Percentiles rank a stretch among this genome's conserved stretches.
Conservation (phyloP, 2,329 filamentous ascomycete species). For the Lasiodiplodia theobromae region DNA sequence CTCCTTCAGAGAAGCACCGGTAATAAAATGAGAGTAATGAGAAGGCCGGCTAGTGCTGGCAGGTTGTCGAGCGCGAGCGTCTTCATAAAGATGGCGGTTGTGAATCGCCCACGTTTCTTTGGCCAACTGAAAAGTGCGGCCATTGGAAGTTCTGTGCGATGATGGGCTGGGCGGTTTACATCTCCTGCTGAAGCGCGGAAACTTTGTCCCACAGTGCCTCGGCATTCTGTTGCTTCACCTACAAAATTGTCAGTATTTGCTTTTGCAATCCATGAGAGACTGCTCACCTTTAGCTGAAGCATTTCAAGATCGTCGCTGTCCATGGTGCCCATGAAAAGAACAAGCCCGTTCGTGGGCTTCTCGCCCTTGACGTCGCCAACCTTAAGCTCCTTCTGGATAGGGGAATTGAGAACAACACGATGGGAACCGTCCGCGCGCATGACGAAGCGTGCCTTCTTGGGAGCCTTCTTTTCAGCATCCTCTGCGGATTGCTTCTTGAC, state of each 20-base stretch:
- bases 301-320: slow-evolving; percentile 60
- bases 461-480: slow-evolving; percentile 48
- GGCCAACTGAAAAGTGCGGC: neutral
- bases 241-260: slow-evolving; percentile 34
- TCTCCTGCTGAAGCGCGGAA: slow-evolving; percentile 47
- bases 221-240: slow-evolving; percentile 53
- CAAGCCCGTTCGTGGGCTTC: slow-evolving; percentile 73
- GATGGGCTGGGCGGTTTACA: slow-evolving; percentile 36
- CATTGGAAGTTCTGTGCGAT: neutral
- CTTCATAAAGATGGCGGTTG: neutral
- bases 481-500: slow-evolving; percentile 46
- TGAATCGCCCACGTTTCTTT: neutral
- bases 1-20: neutral
- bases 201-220: slow-evolving; percentile 57
- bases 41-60: slow-evolving; percentile 1
- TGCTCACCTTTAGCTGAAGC: slow-evolving; percentile 64
- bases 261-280: neutral
- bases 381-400: slow-evolving; percentile 77
- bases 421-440: slow-evolving; percentile 92
- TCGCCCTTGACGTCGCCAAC: slow-evolving; percentile 70
- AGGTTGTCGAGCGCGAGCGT: neutral
- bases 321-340: slow-evolving; percentile 68
- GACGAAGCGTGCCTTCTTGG: slow-evolving; percentile 71
- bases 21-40: slow-evolving; percentile 3
- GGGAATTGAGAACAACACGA: slow-evolving; percentile 84